A percentile compares a stretch with the other conserved stretches of the same genome.
Evolutionary conservation across 2,329 filamentous ascomycete genomes (phyloP).

Genomic region (Hypoxylon sp.): DNA sequence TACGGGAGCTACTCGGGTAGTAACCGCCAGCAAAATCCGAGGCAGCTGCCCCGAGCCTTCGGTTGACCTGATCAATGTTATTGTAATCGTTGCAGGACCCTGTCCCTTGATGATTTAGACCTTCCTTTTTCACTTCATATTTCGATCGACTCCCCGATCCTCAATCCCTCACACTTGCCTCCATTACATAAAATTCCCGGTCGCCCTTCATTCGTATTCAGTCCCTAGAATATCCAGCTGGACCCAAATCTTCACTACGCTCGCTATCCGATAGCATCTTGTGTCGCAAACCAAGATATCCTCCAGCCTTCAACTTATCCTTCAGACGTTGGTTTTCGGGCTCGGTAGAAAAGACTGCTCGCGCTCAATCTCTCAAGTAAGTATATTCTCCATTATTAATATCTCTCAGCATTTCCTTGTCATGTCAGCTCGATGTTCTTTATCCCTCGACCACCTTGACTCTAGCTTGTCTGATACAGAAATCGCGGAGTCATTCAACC

Average conservation of each 20-base stretch:
- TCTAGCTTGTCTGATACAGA: not conserved
- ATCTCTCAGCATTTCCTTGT: not conserved
- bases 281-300: not conserved
- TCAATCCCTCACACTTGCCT: not conserved
- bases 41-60: not conserved
- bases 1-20: not conserved
- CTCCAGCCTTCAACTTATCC: not conserved
- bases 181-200: not conserved
- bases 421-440: not conserved
- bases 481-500: not conserved
- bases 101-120: not conserved
- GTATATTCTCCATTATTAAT: not conserved
- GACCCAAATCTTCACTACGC: not conserved
- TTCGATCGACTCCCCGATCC: not conserved
- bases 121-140: not conserved
- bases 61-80: not conserved
- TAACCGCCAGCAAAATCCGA: not conserved
- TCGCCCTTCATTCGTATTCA: not conserved
- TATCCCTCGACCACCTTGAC: not conserved
- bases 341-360: not conserved
- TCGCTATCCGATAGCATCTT: not conserved
- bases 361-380: conserved; percentile 2
- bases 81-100: not conserved
- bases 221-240: not conserved
- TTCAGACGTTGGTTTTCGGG: not conserved